A percentile compares a stretch with the other conserved stretches of the same genome.
phyloP scores from a whole-genome alignment of 2,329 filamentous ascomycete species.

The Magnaporthales sp. region DNA sequence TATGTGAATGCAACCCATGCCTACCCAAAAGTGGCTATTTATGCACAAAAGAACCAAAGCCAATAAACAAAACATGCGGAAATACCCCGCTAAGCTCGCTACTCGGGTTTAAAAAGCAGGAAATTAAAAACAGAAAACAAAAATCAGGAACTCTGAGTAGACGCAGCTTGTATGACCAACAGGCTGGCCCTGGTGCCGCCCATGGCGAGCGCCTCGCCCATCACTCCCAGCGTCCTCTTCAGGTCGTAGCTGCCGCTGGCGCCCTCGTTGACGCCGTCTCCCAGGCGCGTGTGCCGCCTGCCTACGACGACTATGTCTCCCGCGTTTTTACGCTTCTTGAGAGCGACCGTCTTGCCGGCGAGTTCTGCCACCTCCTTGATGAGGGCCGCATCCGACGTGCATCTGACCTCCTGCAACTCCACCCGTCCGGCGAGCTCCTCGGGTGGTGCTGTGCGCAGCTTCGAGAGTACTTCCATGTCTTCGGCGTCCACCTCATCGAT shows the following conservation, averaged over 20 bases:
- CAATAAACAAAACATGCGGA: not conserved
- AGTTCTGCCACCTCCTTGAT: constrained; percentile 35
- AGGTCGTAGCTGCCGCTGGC: constrained; percentile 24
- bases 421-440: constrained; percentile 24
- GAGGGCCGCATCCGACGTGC: constrained; percentile 29
- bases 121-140: not conserved
- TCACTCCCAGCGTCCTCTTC: constrained; percentile 45
- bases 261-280: not conserved
- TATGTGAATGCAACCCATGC: not conserved
- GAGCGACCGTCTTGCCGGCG: constrained; percentile 45
- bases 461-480: constrained; percentile 21
- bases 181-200: constrained; percentile 56
- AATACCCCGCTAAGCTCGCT: not conserved
- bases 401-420: constrained; percentile 40
- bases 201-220: constrained; percentile 51
- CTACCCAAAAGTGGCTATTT: not conserved
- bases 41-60: not conserved
- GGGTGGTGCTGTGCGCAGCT: constrained; percentile 23
- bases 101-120: not conserved
- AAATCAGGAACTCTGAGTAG: not conserved
- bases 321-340: constrained; percentile 48
- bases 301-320: constrained; percentile 66
- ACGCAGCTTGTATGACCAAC: constrained; percentile 56
- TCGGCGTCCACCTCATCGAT: constrained; percentile 13
- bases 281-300: constrained; percentile 31